Percentiles rank a stretch among this genome's conserved stretches.
Conservation (phyloP, 768 basidiomycete genomes). For the Leucosporidium creatinivorum region DNA sequence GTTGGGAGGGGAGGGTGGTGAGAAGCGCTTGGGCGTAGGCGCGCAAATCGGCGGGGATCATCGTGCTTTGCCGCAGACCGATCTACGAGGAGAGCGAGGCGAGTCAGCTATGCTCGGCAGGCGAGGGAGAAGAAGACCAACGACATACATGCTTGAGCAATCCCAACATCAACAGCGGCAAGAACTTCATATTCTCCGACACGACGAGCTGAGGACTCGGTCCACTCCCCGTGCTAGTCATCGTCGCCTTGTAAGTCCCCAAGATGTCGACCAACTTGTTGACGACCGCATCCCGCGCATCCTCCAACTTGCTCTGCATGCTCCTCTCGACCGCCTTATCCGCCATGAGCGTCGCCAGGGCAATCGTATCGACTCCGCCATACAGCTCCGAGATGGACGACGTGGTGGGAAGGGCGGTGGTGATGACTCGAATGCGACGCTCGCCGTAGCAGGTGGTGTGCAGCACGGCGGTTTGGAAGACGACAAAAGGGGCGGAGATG, state of each 20-base stretch:
- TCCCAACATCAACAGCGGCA: conserved; percentile 82
- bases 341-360: conserved; percentile 71
- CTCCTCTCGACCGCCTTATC: conserved; percentile 90
- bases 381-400: conserved; percentile 80
- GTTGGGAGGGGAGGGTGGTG: conserved; percentile 81
- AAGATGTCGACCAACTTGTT: conserved; percentile 79
- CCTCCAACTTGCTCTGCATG: conserved; percentile 76
- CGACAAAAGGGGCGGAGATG: conserved; percentile 80
- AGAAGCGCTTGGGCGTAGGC: conserved; percentile 90
- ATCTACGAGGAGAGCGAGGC: conserved; percentile 50
- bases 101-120: background rate
- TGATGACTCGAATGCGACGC: conserved; percentile 83
- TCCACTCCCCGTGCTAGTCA: conserved; percentile 87
- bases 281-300: conserved; percentile 73
- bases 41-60: conserved; percentile 92
- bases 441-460: conserved; percentile 92
- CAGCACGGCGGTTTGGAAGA: conserved; percentile 86
- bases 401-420: conserved; percentile 78
- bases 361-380: conserved; percentile 81
- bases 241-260: conserved; percentile 84
- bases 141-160: conserved; percentile 79
- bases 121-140: background rate
- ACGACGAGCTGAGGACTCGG: conserved; percentile 89
- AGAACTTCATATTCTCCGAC: conserved; percentile 87
- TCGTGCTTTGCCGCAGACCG: conserved; percentile 87